Conservation (phyloP, 208 protist genomes). For the Acanthamoeba royreba region DNA sequence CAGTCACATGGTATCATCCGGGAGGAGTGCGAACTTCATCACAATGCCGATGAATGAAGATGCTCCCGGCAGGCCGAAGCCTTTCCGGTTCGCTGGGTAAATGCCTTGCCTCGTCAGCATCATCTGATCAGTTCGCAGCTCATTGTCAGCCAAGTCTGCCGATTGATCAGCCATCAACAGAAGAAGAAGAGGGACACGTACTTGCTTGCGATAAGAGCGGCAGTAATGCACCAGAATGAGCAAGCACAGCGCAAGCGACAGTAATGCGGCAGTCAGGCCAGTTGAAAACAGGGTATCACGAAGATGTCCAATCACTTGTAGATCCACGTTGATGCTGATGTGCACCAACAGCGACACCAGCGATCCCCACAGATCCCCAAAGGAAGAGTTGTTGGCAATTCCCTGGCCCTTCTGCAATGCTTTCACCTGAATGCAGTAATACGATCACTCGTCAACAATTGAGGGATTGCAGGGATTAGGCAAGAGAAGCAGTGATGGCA, state of each 20-base stretch:
- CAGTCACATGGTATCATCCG: background rate
- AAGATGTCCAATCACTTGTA: background rate
- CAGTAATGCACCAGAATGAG: conserved; percentile 1
- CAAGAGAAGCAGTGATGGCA: conserved; percentile 71
- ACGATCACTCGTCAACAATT: background rate
- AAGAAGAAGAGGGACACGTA: background rate
- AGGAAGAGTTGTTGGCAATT: background rate
- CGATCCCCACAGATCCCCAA: background rate
- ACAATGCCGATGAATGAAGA: background rate
- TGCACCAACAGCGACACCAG: background rate
- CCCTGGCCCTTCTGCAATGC: background rate
- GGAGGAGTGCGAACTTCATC: background rate
- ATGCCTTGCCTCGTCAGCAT: background rate
- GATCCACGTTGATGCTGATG: background rate
- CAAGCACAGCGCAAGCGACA: background rate
- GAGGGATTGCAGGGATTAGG: background rate
- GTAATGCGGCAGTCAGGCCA: background rate
- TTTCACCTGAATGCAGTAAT: background rate
- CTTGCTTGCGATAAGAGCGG: background rate
- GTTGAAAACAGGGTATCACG: background rate
- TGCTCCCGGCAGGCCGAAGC: background rate
- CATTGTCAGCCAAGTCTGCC: too few relatives aligned
- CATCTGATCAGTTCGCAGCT: too few relatives aligned
- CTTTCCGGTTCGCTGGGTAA: background rate
- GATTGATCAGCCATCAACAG: too few relatives aligned